Evolutionary conservation across 495 filamentous ascomycete species (phyloP).

Genomic region (Penicillium paradoxum): DNA sequence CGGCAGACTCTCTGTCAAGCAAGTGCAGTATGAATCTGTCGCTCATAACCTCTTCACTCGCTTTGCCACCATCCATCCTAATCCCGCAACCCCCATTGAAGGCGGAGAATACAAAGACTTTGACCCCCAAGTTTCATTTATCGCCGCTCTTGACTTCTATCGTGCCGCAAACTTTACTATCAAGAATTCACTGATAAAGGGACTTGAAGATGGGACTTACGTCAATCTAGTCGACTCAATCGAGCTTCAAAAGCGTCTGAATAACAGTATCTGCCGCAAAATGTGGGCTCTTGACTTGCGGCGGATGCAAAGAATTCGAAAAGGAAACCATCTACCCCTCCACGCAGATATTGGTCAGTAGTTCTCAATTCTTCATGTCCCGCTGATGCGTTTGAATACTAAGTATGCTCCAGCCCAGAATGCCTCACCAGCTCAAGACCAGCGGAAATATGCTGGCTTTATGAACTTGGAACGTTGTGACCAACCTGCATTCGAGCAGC

Average conservation of each 20-base stretch:
- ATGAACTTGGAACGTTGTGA: conserved; percentile 42
- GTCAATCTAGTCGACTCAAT: conserved; percentile 40
- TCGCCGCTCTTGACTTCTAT: conserved; percentile 41
- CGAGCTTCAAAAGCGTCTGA: conserved; percentile 32
- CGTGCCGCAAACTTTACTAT: conserved; percentile 32
- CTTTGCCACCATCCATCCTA: conserved; percentile 53
- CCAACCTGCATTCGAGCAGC: conserved; percentile 39
- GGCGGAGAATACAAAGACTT: conserved; percentile 42
- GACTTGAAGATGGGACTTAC: conserved; percentile 37
- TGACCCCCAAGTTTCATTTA: conserved; percentile 37
- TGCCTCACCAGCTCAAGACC: conserved; percentile 24
- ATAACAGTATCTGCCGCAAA: conserved; percentile 37
- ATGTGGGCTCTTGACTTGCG: conserved; percentile 41
- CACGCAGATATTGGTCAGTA: conserved; percentile 39
- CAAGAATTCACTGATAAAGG: conserved; percentile 27
- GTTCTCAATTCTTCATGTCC: background rate
- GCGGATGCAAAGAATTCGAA: conserved; percentile 38
- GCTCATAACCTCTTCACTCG: conserved; percentile 55
- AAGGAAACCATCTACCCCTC: conserved; percentile 31
- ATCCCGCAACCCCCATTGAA: conserved; percentile 37
- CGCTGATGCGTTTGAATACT: background rate
- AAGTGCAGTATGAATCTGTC: conserved; percentile 55
- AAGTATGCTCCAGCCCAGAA: conserved; percentile 26
- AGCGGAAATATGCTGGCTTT: conserved; percentile 37
- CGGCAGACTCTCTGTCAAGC: conserved; percentile 54